Conservation (phyloP, 257 asterid species). For the Solanum rostratum region DNA sequence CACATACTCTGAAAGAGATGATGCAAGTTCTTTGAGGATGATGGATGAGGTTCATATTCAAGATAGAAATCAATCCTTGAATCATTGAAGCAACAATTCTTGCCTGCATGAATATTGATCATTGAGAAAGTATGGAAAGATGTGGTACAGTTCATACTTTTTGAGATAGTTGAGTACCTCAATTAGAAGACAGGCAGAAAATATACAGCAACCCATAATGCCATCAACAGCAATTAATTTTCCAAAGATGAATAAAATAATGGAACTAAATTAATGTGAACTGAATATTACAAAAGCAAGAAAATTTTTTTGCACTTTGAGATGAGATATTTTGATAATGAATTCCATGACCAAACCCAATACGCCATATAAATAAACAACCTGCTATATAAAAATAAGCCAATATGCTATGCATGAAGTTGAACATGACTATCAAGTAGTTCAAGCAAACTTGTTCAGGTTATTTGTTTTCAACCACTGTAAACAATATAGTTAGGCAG, state of each 20-base stretch:
- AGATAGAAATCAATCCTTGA: slow-evolving; percentile 74
- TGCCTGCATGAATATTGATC: slow-evolving; percentile 40
- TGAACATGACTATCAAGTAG: background rate
- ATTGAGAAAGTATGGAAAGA: background rate
- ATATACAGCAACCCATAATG: slow-evolving; percentile 38
- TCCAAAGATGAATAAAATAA: background rate
- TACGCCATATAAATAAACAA: background rate
- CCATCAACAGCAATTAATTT: background rate
- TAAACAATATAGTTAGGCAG: background rate
- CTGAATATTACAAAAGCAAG: background rate
- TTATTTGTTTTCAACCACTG: background rate
- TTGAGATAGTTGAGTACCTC: background rate
- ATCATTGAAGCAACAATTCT: slow-evolving; percentile 88
- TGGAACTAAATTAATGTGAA: background rate
- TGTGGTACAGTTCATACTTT: background rate
- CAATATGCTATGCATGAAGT: background rate
- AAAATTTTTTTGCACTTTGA: background rate
- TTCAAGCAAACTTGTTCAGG: background rate
- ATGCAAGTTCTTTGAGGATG: slow-evolving; percentile 76
- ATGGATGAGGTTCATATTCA: slow-evolving; percentile 83
- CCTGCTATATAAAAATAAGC: background rate
- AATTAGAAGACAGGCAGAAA: background rate
- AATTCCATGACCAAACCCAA: background rate
- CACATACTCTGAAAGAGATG: slow-evolving; percentile 88
- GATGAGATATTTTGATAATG: background rate